Percentiles rank a stretch among this genome's conserved stretches.
Conservation (phyloP, 768 basidiomycete genomes). For the Kwoniella europaea region DNA sequence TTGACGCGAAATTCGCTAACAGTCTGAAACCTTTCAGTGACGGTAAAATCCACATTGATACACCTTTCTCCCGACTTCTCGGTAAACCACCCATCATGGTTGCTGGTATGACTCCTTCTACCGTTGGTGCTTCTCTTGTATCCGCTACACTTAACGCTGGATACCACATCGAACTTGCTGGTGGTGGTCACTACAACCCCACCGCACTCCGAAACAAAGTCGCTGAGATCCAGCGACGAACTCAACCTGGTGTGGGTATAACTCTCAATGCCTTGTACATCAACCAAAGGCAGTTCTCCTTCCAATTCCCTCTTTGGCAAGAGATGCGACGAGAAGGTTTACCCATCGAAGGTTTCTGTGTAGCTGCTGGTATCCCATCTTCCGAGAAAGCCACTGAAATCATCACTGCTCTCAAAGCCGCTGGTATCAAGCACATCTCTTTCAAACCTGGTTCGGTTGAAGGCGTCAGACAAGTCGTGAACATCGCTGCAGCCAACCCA, state of each 20-base stretch:
- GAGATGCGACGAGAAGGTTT: conserved; percentile 94
- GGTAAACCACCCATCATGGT: conserved; percentile 99
- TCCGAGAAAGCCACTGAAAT: conserved; percentile 98
- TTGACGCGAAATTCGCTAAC: conserved; percentile 18
- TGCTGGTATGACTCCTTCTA: conserved; percentile 98
- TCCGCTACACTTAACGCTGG: conserved; percentile 89
- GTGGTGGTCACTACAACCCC: conserved; percentile 95
- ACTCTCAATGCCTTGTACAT: conserved; percentile 96
- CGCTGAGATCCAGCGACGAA: conserved; percentile 82
- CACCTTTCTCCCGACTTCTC: conserved; percentile 91
- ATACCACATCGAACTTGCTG: conserved; percentile 95
- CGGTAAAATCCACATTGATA: conserved; percentile 89
- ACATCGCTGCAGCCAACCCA: conserved; percentile 90
- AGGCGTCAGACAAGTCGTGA: conserved; percentile 95
- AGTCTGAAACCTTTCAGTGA: conserved; percentile 64
- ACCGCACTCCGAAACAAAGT: conserved; percentile 86
- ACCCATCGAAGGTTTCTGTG: conserved; percentile 98
- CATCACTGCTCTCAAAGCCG: conserved; percentile 75
- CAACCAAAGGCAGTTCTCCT: conserved; percentile 94
- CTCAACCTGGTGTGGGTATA: conserved; percentile 86
- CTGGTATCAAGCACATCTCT: conserved; percentile 92
- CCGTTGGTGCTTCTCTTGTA: conserved; percentile 94
- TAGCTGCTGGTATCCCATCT: conserved; percentile 94
- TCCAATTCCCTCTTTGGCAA: conserved; percentile 98
- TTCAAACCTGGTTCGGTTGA: conserved; percentile 99